Evolutionary conservation across 768 basidiomycete genomes (phyloP).

Genomic region (Tylopilus intermedius): DNA sequence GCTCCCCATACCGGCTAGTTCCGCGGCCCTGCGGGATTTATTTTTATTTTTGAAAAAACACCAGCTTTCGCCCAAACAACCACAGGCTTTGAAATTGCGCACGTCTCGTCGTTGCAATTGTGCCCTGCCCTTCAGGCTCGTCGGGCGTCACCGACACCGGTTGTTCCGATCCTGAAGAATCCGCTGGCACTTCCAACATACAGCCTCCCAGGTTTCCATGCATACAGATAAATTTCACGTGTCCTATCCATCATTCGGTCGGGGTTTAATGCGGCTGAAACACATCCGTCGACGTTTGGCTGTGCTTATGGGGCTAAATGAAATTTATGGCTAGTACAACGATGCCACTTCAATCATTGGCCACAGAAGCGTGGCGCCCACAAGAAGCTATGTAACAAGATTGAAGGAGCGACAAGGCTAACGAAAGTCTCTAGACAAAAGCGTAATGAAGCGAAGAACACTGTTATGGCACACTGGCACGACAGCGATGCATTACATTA

Average conservation of each 20-base stretch:
- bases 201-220: conserved; percentile 14
- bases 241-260: conserved; percentile 11
- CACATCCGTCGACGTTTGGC: conserved; percentile 14
- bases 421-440: not conserved
- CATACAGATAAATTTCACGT: conserved; percentile 13
- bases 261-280: conserved; percentile 24
- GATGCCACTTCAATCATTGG: conserved; percentile 4
- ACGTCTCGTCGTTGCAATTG: not conserved
- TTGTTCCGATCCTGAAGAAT: conserved; percentile 6
- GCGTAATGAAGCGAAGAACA: not conserved
- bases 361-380: conserved; percentile 18
- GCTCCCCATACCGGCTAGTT: not conserved
- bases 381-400: not conserved
- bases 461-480: not conserved
- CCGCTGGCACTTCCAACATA: conserved; percentile 9
- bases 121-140: not conserved
- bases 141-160: not conserved
- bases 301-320: conserved; percentile 7
- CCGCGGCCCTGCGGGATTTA: not conserved
- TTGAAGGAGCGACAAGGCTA: not conserved
- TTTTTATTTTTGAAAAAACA: not conserved
- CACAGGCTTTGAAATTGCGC: not conserved
- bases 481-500: conserved; percentile 1
- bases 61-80: not conserved
- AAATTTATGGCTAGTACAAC: conserved; percentile 3